Conservation (phyloP, 2,329 filamentous ascomycete species). For the Helotiales sp. region DNA sequence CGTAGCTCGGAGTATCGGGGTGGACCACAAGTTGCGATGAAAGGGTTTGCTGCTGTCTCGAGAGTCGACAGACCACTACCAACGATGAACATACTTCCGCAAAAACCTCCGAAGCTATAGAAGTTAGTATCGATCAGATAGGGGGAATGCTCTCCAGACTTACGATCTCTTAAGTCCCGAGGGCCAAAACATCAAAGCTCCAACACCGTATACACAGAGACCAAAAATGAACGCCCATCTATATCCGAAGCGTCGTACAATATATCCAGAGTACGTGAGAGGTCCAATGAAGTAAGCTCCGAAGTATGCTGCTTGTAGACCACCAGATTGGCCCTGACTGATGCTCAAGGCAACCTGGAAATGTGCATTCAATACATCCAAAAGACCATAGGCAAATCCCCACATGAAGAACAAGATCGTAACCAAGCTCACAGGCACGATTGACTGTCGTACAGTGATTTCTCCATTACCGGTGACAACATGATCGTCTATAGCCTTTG, state of each 20-base stretch:
- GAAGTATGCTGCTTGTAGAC: slow-evolving; percentile 71
- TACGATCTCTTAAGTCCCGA: slow-evolving; percentile 54
- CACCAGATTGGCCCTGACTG: slow-evolving; percentile 59
- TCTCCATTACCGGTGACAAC: slow-evolving; percentile 57
- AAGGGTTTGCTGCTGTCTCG: slow-evolving; percentile 79
- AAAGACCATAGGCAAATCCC: slow-evolving; percentile 85
- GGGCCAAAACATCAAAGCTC: slow-evolving; percentile 83
- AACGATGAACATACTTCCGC: slow-evolving; percentile 58
- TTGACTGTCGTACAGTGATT: slow-evolving; percentile 67
- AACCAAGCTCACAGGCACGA: slow-evolving; percentile 50
- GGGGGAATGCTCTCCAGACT: not conserved
- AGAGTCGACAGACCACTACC: slow-evolving; percentile 74
- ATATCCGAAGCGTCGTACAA: slow-evolving; percentile 72
- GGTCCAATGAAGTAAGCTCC: slow-evolving; percentile 71
- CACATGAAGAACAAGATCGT: slow-evolving; percentile 82
- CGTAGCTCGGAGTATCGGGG: slow-evolving; percentile 72
- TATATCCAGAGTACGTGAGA: slow-evolving; percentile 62
- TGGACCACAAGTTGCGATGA: slow-evolving; percentile 69
- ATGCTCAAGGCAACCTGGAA: slow-evolving; percentile 57
- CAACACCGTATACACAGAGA: slow-evolving; percentile 70
- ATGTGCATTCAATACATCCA: slow-evolving; percentile 71
- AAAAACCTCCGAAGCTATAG: slow-evolving; percentile 31
- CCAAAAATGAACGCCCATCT: slow-evolving; percentile 78
- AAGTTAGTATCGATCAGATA: not conserved
- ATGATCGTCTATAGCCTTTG: slow-evolving; percentile 60